A percentile compares a stretch with the other conserved stretches of the same genome.
These are phyloP conservation scores for Rhodomyrtus tomentosa DNA, from an alignment of 345 rosid genomes.

Conservation along the genomic window DNA sequence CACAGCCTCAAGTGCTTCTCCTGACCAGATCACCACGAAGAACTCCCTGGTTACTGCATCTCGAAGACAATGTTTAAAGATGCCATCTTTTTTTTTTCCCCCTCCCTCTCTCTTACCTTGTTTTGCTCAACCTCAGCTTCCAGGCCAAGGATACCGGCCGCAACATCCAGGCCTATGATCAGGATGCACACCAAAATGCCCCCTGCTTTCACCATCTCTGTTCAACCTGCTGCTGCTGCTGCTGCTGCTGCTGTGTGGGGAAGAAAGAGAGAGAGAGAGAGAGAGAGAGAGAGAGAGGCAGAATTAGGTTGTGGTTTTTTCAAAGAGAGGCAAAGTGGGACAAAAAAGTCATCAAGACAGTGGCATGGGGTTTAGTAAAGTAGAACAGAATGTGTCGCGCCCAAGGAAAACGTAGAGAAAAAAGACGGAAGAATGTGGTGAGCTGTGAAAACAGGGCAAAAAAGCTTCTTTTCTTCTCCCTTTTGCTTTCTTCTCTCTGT, in stretches of 20 bases:
- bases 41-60: neutral
- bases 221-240: neutral
- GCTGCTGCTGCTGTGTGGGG: neutral
- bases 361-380: neutral
- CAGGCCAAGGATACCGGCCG: conserved; percentile 77
- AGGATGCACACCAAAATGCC: conserved; percentile 65
- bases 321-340: neutral
- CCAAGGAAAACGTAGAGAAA: neutral
- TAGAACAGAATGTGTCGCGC: neutral
- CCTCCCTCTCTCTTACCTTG: conserved; percentile 21
- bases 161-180: conserved; percentile 69
- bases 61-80: neutral
- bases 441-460: conserved; percentile 7
- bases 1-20: conserved; percentile 64
- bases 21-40: neutral
- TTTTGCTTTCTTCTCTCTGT: neutral
- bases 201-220: conserved; percentile 41
- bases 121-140: conserved; percentile 88
- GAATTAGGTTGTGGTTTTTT: neutral
- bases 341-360: neutral
- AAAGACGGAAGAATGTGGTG: neutral
- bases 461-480: conserved; percentile 38
- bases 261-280: neutral
- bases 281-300: too few relatives aligned
- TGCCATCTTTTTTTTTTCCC: neutral